Evolutionary conservation across 257 asterid species (phyloP), one percentile per base, ranked within the genome.

Genomic region (Solanum lycopersicoides): DNA sequence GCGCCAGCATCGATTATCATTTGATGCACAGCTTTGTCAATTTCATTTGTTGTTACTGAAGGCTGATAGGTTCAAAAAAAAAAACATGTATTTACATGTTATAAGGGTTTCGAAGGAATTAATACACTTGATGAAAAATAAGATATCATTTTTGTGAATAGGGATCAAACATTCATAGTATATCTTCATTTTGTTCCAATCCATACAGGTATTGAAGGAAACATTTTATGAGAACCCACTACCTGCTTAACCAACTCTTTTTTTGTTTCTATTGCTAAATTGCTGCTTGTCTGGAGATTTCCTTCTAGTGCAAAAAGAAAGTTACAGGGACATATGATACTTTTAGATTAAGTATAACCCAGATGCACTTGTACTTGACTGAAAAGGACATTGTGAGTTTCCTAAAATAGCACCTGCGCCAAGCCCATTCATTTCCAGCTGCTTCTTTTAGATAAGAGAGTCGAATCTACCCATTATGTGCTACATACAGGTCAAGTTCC

Each of bases 1-100:
- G 99, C 99, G 89, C 99, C 99, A 88, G 98, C 98, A 92, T 95
- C 97, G 37, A 97, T 93, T 88, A 97, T 95, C 99, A 97, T 97
- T 91, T 97, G 96, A 91, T 97, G 99, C 73, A 97, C 99, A 59
- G 97, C 98, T 91, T 94, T 93, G 89, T 95, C 99, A 8, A 97
- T 95, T 90, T 95, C 99, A 89, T 97, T 93, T 69, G 98, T 95
- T 11, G 99, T 97, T 35, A 95, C 95, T 23, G 98, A 95, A 39
- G 98, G 98, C 98, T 97, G 95, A 87, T 84, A 87, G n/a, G 28
- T 79, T 44, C 25, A 79, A 14, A n/a, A 16, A 45, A 45, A 41
- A 77, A 45, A 35, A 15, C 63, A 45, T 44, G 56, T 14, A 77
- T 14, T 45, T 4, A 45, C 66, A 25, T 79, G 65, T 79, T 44